A percentile compares a stretch with the other conserved stretches of the same genome.
phyloP scores from a whole-genome alignment of 306 rosid species.

The Mucuna pruriens region DNA sequence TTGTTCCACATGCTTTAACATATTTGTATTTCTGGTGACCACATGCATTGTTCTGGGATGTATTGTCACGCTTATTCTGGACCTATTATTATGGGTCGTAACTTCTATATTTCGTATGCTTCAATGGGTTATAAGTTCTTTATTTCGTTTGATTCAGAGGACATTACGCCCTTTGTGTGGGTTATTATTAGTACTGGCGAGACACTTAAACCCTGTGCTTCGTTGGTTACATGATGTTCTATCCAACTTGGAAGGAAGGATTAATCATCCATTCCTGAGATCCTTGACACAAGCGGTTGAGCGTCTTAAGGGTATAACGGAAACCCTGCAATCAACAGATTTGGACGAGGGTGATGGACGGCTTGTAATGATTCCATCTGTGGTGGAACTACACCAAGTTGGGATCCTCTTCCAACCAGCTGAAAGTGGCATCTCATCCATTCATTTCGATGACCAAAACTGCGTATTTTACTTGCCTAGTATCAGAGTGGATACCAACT shows the following conservation, averaged over 20 bases:
- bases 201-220: not conserved
- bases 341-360: not conserved
- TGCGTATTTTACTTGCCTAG: slow-evolving; percentile 5
- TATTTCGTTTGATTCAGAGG: not conserved
- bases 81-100: not conserved
- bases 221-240: not conserved
- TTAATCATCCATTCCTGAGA: not conserved
- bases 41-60: too few species aligned
- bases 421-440: not conserved
- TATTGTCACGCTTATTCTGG: not conserved
- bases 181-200: too few species aligned
- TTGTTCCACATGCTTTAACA: too few species aligned
- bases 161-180: not conserved
- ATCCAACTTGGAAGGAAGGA: not conserved
- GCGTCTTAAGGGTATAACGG: not conserved
- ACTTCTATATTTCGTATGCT: not conserved
- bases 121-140: not conserved
- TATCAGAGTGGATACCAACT: not conserved
- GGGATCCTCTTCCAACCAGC: not conserved
- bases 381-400: not conserved
- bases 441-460: not conserved
- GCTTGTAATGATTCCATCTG: not conserved
- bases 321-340: not conserved
- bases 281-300: not conserved
- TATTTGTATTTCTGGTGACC: too few species aligned